Evolutionary conservation across 73 alveolate genomes (phyloP).

Genomic region (Paraurostyla sp.): DNA sequence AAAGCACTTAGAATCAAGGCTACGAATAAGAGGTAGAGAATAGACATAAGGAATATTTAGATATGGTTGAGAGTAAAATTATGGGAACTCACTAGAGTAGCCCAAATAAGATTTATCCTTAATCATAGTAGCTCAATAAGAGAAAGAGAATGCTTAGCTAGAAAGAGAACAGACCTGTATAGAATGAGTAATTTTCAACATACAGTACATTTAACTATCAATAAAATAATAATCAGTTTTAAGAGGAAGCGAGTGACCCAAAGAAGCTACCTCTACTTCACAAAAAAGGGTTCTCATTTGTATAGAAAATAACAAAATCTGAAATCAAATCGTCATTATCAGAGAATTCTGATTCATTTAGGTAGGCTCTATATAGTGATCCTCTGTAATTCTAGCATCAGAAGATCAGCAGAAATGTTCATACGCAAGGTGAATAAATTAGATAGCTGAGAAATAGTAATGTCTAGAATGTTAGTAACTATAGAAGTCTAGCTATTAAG

Average conservation of each 20-base stretch:
- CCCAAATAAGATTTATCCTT: too few relatives aligned
- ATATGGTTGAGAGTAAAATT: background rate
- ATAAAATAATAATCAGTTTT: too few relatives aligned
- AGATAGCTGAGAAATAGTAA: background rate
- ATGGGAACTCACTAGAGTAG: conserved; percentile 5
- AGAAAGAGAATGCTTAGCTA: too few relatives aligned
- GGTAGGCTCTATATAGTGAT: background rate
- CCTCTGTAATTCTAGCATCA: background rate
- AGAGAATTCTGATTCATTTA: background rate
- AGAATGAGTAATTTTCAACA: too few relatives aligned
- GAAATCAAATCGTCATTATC: background rate
- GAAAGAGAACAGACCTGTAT: too few relatives aligned
- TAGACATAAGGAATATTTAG: background rate
- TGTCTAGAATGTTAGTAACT: background rate
- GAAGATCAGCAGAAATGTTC: background rate
- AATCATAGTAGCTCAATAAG: too few relatives aligned
- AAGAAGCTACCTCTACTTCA: background rate
- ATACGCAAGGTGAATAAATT: background rate
- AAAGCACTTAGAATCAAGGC: background rate
- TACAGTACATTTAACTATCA: too few relatives aligned
- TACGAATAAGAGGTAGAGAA: background rate
- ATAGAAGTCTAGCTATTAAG: conserved; percentile 33
- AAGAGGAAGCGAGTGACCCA: too few relatives aligned
- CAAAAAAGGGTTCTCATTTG: conserved; percentile 1
- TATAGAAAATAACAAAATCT: background rate